These are phyloP conservation scores for Acorus calamus DNA, from an alignment of 106 monocot species.

Conservation along the genomic window DNA sequence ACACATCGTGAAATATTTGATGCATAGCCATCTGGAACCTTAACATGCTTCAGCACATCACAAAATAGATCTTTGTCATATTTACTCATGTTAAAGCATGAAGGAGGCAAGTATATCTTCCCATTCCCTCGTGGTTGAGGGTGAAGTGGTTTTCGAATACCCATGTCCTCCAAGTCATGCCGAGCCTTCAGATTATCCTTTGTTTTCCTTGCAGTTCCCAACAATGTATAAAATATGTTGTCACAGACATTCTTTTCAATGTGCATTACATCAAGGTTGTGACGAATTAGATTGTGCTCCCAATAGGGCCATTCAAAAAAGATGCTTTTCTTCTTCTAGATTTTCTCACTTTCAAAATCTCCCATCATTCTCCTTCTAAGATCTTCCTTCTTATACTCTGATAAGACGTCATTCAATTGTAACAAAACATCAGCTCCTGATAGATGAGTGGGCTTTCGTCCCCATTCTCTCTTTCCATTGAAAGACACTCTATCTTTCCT, in stretches of 20 bases:
- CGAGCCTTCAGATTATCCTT: constrained; percentile 1
- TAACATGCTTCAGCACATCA: background rate
- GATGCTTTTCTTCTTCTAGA: too few relatives aligned
- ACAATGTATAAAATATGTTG: background rate
- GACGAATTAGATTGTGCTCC: too few relatives aligned
- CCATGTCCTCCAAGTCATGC: background rate
- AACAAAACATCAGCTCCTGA: too few relatives aligned
- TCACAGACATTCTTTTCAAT: background rate
- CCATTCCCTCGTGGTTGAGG: background rate
- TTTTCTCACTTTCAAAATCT: too few relatives aligned
- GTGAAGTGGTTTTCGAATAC: background rate
- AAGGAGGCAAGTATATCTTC: background rate
- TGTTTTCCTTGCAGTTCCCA: background rate
- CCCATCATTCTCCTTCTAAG: too few relatives aligned
- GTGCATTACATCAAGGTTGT: background rate
- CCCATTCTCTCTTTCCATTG: too few relatives aligned
- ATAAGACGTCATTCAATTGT: too few relatives aligned
- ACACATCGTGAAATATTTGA: background rate
- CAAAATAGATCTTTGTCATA: background rate
- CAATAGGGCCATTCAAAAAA: too few relatives aligned
- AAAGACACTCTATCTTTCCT: too few relatives aligned
- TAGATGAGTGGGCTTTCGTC: too few relatives aligned
- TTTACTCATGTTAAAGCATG: background rate
- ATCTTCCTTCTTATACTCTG: too few relatives aligned
- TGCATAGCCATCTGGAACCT: constrained; percentile 2